These are phyloP conservation scores for Galium porrigens DNA, from an alignment of 305 asterid species.

Conservation along the genomic window DNA sequence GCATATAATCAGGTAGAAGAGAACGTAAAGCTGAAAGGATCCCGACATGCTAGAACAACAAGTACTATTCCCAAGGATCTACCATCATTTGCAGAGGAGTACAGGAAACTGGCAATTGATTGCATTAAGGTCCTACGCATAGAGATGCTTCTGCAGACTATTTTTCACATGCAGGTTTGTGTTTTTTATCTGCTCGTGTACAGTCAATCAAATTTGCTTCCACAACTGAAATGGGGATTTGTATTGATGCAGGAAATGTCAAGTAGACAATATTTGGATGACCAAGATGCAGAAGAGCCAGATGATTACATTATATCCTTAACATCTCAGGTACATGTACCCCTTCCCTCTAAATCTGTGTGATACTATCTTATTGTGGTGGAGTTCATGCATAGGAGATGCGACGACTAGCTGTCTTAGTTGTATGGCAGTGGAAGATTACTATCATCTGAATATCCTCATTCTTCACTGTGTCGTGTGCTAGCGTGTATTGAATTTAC, in stretches of 20 bases:
- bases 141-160: conserved; percentile 93
- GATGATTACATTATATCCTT: conserved; percentile 86
- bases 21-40: conserved; percentile 30
- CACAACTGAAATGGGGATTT: conserved; percentile 14
- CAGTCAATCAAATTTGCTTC: conserved; percentile 7
- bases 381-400: background rate
- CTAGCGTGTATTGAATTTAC: background rate
- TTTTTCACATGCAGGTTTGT: conserved; percentile 85
- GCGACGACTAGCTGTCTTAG: background rate
- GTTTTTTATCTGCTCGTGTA: conserved; percentile 11
- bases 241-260: conserved; percentile 59
- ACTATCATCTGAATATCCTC: background rate
- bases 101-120: conserved; percentile 79
- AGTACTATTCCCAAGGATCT: conserved; percentile 62
- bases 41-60: conserved; percentile 47
- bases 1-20: conserved; percentile 49
- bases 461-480: background rate
- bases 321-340: conserved; percentile 61
- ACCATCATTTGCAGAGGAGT: conserved; percentile 82
- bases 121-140: conserved; percentile 93
- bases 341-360: background rate
- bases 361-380: background rate
- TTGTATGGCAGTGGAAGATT: background rate
- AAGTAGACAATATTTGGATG: conserved; percentile 77
- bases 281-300: conserved; percentile 99